Evolutionary conservation across 495 filamentous ascomycete species (phyloP), one percentile per base, ranked within the genome.

Genomic region (Talaromyces proteolyticus): DNA sequence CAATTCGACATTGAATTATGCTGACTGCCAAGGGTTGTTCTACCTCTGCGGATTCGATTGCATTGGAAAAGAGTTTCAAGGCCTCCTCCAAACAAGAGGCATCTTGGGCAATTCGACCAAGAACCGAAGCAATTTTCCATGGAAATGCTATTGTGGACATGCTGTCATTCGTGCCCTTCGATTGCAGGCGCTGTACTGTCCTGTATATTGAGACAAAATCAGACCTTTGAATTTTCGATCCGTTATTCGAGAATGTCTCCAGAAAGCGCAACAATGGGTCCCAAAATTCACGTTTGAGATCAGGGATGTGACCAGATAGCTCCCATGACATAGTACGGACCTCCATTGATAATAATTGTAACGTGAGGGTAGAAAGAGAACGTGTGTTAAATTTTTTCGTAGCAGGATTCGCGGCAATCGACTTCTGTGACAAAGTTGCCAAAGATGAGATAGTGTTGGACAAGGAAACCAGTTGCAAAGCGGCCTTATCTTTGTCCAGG

Each of bases 251-350:
- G 55, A 85, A 92, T 14, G 72, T 73, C 1, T 71, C 67, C 16
- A 92, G 61, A 51, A 81, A 92, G 36, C 81, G 78, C 3, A 77
- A 67, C 34, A 91, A 75, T 11, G 89, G 89, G 3, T 81, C 75
- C 43, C 84, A 63, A 44, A 94, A 61, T 22, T 95, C 88, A 58
- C 81, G 87, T 20, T 75, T 74, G 17, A 79, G 62, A 49, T 94
- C 77, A 14, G 76, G 81, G 18, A 80, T 56, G 59, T 93, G 90
- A n/a, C 75, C 73, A 4, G 82, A 80, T 25, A 91, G 44, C 29
- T 72, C 80, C 89, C 89, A 92, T 67, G 84, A 88, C 47, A 78
- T 65, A 14, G 79, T 63, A 6, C 88, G 79, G 25, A 81, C 73
- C 44, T 81, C 76, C 12, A 95, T 68, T 2, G 83, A 87, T 0